Base-by-base conservation (phyloP, 208 protist species). In the Leishmania turanica region DNA sequence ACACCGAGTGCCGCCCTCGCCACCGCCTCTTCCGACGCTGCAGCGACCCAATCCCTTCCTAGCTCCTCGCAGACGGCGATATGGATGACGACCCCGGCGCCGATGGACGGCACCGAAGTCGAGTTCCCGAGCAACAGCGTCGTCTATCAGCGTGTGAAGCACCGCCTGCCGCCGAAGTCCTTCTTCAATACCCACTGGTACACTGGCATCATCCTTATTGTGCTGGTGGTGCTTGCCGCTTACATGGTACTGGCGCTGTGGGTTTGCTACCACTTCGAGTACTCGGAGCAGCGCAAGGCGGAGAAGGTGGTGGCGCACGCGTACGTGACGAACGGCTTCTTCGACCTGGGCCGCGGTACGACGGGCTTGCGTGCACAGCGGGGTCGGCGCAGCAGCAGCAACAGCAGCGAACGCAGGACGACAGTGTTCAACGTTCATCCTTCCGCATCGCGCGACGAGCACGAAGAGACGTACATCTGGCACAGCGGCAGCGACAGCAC, bases 151-250 rank as follows among this genome's bases (percentile, higher is more conserved):
- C 86, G 80, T 40, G 34, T 74, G 45, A 62, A 58, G 45, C 37
- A 70, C 31, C 24, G n/a, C 37, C 54, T 78, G 34, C 66, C 79
- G 4, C 21, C 71, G 8, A 27, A 72, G 21, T 40, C 79, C 6
- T 87, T 89, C 69, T 85, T 89, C 62, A 80, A 62, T 31, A 37
- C 47, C 9, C 53, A 85, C 75, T 89, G 86, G 86, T 89, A 86
- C 77, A 76, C 87, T 0, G 83, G 83, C 47, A 87, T 89, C 51
- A 87, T 89, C 77, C 78, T 87, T 51, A 70, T 89, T 27, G 80
- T 87, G 11, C 54, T 89, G 13, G 73, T 71, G 31, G 81, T 84
- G 11, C 19, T 65, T 2, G 53, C 69, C 11, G 49, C 75, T 3
- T 89, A 89, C 76, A 76, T 75, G 5, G 51, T 84, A 21, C 80